Evolutionary conservation across 768 basidiomycete species (phyloP), one percentile per base, ranked within the genome.

Genomic region (Pulveroboletus sp.): DNA sequence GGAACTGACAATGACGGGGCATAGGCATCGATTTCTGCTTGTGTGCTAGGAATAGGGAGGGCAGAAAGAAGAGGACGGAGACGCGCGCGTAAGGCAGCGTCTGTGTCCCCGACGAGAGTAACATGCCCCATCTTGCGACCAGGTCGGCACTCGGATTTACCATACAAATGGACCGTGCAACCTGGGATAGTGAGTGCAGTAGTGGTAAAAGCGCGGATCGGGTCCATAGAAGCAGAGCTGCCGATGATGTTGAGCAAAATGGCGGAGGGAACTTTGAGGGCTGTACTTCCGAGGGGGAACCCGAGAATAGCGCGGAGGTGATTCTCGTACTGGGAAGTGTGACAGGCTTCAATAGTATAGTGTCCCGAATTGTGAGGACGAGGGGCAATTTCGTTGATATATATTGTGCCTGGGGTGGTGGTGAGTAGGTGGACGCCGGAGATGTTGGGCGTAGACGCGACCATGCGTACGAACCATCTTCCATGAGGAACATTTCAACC

Each of bases 111-210:
- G 13, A 92, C 86, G 51, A 98, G 59, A 17, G 94, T 98, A 63
- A 96, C 83, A 66, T 98, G 96, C 0, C 96, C 96, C 93, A 98
- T 96, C 71, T 99, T 99, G 47, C 96, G 76, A 10, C 93, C 94
- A 57, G 84, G 87, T 31, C 94, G 78, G 61, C 82, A 89, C 55
- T 89, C 89, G 9, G 81, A 71, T 69, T 99, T 99, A n/a, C 95
- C 96, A 64, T 98, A 99, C 6, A 97, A 76, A 61, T 99, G 96
- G 6, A 90, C 78, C 11, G 78, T 76, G 0, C 89, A 84, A 3
- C 96, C 95, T 0, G 87, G 81, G 6, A 83, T 73, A 3, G 73
- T 61, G 41, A 94, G 71, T 0, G 93, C 89, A 8, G 71, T 72
- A n/a, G 76, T 59, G 0, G 76, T 71, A 43, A 85, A 78, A 4